Evolutionary conservation across 2,329 filamentous ascomycete species (phyloP).

Genomic region (Camptophora hylomeconis): DNA sequence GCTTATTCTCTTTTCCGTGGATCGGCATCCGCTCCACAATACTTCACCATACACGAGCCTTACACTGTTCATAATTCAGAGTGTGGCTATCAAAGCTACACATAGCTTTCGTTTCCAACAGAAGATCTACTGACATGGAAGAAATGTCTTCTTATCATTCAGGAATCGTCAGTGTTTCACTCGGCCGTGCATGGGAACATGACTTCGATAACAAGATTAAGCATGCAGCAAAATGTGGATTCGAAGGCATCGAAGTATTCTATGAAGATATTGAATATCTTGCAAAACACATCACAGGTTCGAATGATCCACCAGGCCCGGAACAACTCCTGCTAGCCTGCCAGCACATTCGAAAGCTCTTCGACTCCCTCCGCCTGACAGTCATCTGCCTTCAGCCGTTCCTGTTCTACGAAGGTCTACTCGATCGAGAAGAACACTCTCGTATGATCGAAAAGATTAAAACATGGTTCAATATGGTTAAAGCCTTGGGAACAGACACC

Average conservation of each 20-base stretch:
- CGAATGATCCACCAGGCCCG: conserved; percentile 10
- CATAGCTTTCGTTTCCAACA: neutral
- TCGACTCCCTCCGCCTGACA: conserved; percentile 3
- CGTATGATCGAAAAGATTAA: conserved; percentile 46
- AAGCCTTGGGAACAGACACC: conserved; percentile 52
- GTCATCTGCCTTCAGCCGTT: conserved; percentile 52
- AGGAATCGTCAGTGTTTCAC: conserved; percentile 58
- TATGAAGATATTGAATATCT: conserved; percentile 60
- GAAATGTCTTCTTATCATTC: neutral
- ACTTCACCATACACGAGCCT: neutral
- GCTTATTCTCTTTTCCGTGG: too few species aligned
- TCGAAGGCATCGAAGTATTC: conserved; percentile 62
- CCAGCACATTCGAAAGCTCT: conserved; percentile 39
- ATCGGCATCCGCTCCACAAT: neutral
- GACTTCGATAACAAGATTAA: conserved; percentile 53
- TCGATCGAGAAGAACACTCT: conserved; percentile 48
- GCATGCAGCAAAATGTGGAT: conserved; percentile 52
- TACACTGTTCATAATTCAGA: too few species aligned
- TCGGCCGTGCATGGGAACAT: conserved; percentile 62
- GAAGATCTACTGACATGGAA: too few species aligned
- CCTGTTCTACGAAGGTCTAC: conserved; percentile 60
- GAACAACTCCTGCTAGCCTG: conserved; percentile 46
- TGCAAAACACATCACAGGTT: too few species aligned
- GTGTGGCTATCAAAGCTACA: neutral
- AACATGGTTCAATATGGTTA: conserved; percentile 57